These are phyloP conservation scores for Mycosphaerella sp. DNA, from an alignment of 2,329 filamentous ascomycete genomes.

Conservation along the genomic window DNA sequence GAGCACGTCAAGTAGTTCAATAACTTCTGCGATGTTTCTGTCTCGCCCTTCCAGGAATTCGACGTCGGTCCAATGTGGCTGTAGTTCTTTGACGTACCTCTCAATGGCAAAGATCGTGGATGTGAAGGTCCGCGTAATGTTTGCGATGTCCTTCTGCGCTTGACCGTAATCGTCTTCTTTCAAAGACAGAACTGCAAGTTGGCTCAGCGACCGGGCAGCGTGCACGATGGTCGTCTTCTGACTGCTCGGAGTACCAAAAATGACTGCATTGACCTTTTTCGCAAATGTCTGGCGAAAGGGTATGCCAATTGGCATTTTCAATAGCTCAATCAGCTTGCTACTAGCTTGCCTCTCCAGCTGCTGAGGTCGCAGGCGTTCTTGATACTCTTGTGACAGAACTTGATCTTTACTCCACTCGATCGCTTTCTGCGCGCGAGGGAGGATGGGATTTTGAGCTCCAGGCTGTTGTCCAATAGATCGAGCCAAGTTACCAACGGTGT, in stretches of 20 bases:
- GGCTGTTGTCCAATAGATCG: slow-evolving; percentile 46
- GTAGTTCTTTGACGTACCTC: slow-evolving; percentile 53
- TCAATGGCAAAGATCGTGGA: slow-evolving; percentile 63
- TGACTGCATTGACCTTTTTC: slow-evolving; percentile 57
- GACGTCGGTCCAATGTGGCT: slow-evolving; percentile 74
- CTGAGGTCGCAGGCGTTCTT: slow-evolving; percentile 45
- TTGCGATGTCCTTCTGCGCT: slow-evolving; percentile 74
- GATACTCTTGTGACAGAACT: slow-evolving; percentile 42
- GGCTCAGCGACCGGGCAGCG: slow-evolving; percentile 57
- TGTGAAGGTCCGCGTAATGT: slow-evolving; percentile 68
- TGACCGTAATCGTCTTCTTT: slow-evolving; percentile 77
- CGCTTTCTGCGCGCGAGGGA: slow-evolving; percentile 35
- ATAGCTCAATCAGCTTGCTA: slow-evolving; percentile 39
- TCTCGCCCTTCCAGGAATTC: slow-evolving; percentile 47
- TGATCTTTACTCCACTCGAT: slow-evolving; percentile 24
- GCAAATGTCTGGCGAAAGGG: slow-evolving; percentile 66
- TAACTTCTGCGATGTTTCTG: slow-evolving; percentile 56
- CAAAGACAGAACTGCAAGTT: slow-evolving; percentile 66
- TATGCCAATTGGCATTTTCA: slow-evolving; percentile 53
- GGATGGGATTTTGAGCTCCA: slow-evolving; percentile 35
- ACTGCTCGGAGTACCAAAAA: slow-evolving; percentile 67
- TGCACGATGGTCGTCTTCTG: slow-evolving; percentile 63
- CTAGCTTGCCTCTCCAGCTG: slow-evolving; percentile 44
- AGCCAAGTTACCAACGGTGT: slow-evolving; percentile 41
- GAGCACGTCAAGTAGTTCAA: slow-evolving; percentile 60